These are phyloP conservation scores for Boletales sp. DNA, from an alignment of 768 basidiomycete species.

Conservation along the genomic window DNA sequence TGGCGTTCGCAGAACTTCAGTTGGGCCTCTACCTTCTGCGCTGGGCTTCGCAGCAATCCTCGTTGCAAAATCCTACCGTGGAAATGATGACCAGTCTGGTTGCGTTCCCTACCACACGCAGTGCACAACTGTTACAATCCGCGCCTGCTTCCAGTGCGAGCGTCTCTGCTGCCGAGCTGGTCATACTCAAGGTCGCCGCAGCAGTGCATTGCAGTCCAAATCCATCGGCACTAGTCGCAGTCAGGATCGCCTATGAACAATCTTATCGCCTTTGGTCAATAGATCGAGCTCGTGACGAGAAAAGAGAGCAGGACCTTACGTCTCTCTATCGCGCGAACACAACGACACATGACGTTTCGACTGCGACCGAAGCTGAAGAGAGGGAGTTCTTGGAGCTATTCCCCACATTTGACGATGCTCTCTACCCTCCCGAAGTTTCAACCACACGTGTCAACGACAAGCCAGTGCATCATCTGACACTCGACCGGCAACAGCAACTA, in stretches of 20 bases:
- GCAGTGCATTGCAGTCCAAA: conserved; percentile 22
- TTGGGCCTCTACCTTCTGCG: conserved; percentile 65
- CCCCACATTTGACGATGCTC: conserved; percentile 71
- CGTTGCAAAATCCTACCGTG: conserved; percentile 15
- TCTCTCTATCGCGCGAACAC: conserved; percentile 74
- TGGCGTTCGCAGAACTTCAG: conserved; percentile 62
- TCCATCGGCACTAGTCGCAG: conserved; percentile 1
- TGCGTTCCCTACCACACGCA: conserved; percentile 52
- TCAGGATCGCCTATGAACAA: conserved; percentile 64
- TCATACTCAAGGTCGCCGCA: conserved; percentile 46
- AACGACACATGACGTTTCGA: conserved; percentile 47
- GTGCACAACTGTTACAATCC: conserved; percentile 36
- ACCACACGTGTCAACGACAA: neutral
- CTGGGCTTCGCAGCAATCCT: conserved; percentile 20
- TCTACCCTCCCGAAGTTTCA: conserved; percentile 28
- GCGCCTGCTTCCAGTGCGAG: conserved; percentile 9
- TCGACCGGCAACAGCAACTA: conserved; percentile 33
- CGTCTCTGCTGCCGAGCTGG: conserved; percentile 26
- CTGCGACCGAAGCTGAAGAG: conserved; percentile 77
- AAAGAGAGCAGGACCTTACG: conserved; percentile 57
- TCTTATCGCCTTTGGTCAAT: conserved; percentile 79
- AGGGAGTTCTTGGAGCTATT: conserved; percentile 82
- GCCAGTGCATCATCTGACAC: conserved; percentile 27
- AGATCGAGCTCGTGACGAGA: conserved; percentile 67
- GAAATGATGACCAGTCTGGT: conserved; percentile 36